Evolutionary conservation across 345 rosid species (phyloP).

Genomic region (Gossypium mustelinum): DNA sequence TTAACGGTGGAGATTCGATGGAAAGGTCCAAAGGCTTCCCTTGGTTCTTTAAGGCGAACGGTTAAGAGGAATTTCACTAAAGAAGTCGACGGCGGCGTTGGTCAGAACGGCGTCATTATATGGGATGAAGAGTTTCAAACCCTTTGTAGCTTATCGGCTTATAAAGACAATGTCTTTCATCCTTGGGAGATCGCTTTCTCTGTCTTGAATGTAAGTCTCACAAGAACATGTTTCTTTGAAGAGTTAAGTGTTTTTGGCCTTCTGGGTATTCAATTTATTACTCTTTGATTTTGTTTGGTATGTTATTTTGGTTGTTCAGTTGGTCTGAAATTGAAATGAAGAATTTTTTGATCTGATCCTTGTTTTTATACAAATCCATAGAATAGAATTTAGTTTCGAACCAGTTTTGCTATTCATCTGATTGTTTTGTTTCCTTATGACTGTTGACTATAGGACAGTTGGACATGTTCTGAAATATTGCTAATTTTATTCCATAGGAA

Average conservation of each 20-base stretch:
- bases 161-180: constrained; percentile 67
- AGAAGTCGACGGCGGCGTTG: constrained; percentile 44
- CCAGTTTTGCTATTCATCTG: neutral
- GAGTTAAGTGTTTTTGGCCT: neutral
- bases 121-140: constrained; percentile 90
- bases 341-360: neutral
- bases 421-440: constrained; percentile 4
- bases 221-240: neutral
- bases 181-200: constrained; percentile 96
- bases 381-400: neutral
- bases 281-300: neutral
- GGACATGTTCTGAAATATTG: neutral
- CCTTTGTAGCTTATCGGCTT: constrained; percentile 61
- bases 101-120: constrained; percentile 41
- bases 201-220: constrained; percentile 66
- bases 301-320: neutral
- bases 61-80: constrained; percentile 84
- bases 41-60: constrained; percentile 65
- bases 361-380: neutral
- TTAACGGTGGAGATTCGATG: constrained; percentile 83
- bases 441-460: constrained; percentile 18
- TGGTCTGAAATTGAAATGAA: neutral
- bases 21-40: constrained; percentile 87
- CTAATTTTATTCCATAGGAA: neutral
- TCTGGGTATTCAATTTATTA: neutral